Base-by-base conservation (phyloP, 108 stramenopile species). In the Nitzschia sp. region DNA sequence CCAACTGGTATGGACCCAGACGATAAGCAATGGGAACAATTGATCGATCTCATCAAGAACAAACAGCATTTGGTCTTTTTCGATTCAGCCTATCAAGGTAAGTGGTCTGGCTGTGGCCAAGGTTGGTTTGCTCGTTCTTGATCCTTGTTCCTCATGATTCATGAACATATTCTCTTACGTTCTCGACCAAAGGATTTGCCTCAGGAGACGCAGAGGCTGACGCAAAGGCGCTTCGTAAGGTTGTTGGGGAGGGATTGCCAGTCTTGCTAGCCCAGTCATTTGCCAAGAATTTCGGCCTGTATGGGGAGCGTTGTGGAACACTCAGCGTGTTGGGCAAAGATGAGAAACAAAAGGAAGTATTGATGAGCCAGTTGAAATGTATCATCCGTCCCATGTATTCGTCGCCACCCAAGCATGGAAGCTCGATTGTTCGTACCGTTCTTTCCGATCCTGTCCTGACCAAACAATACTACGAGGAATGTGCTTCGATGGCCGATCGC, bases 231-330 rank as follows among this genome's bases (percentile, higher is more conserved):
- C 70, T 99, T 28, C 92, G 97, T n/a, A 67, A 68, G 56, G 98
- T 98, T 61, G 95, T 95, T 5, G 76, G 64, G 0, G 91, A 92
- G 34, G 97, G 97, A 5, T 90, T 98, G 60, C 86, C 89, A 48
- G 70, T 99, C 32, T 64, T 92, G 17, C 76, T 99, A 71, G 93
- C 90, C 2, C 99, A 99, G 78, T 95, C 94, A 28, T 99, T 96
- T 79, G 95, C 97, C 45, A 99, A 99, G 83, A 99, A 99, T 83
- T 99, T 99, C 76, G 99, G 99, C 3, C 81, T 99, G 49, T 99
- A 99, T 71, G 99, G 99, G 46, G 92, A 98, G 71, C 83, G 99
- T 23, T 91, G 94, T 53, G 99, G 99, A 6, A 90, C 96, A 13
- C 78, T 99, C 23, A 90, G 88, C 42, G 85, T 97, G 6, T 93